Conservation (phyloP, 768 basidiomycete genomes). For the Lentinula sp. region DNA sequence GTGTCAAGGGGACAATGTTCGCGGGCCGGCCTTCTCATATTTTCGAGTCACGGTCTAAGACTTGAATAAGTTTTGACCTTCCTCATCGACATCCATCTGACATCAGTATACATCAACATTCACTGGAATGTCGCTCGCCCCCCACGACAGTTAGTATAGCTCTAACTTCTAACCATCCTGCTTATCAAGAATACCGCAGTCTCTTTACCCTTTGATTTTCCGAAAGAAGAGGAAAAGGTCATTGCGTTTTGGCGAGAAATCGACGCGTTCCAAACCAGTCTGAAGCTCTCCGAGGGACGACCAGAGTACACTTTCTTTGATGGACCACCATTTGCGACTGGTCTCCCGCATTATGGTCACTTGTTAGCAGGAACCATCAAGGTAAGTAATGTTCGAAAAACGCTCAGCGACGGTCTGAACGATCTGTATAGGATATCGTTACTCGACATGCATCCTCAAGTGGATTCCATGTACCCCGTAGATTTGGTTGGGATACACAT, state of each 20-base stretch:
- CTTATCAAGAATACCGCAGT: constrained; percentile 38
- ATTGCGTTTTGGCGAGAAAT: constrained; percentile 92
- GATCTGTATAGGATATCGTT: constrained; percentile 84
- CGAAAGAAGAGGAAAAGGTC: constrained; percentile 88
- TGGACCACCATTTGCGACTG: constrained; percentile 96
- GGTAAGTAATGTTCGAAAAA: constrained; percentile 34
- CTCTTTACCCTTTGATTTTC: constrained; percentile 72
- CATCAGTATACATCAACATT: background rate
- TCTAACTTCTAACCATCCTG: background rate
- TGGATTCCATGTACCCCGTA: constrained; percentile 85
- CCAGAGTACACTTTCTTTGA: constrained; percentile 96
- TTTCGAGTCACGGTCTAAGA: background rate
- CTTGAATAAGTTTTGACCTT: background rate
- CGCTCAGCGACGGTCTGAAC: background rate
- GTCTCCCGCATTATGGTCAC: constrained; percentile 95
- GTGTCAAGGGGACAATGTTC: background rate
- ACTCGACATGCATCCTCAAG: constrained; percentile 93
- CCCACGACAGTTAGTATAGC: constrained; percentile 60
- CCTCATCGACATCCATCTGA: background rate
- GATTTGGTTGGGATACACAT: constrained; percentile 99
- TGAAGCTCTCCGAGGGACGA: constrained; percentile 87
- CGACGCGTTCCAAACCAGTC: constrained; percentile 92
- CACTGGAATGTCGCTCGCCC: constrained; percentile 53
- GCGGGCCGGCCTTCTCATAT: background rate
- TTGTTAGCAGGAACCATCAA: constrained; percentile 91